A percentile compares a stretch with the other conserved stretches of the same genome.
These are phyloP conservation scores for Parasarocladium wereldwijsianum DNA, from an alignment of 2,329 filamentous ascomycete species.

Conservation along the genomic window DNA sequence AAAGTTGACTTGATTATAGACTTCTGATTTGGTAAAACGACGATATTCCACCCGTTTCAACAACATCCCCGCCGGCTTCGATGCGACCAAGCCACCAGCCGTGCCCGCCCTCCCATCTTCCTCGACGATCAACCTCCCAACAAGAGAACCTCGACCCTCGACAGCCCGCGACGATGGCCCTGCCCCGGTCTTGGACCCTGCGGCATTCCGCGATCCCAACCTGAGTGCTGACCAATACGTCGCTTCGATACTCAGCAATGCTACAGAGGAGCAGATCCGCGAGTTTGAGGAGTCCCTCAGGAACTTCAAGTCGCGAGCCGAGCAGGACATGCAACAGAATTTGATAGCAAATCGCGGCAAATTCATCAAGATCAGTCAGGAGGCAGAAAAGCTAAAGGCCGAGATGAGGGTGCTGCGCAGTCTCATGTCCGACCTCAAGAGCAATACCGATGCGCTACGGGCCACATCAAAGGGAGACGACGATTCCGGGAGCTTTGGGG, in stretches of 20 bases:
- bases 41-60: slow-evolving; percentile 91
- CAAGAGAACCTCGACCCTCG: slow-evolving; percentile 34
- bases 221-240: slow-evolving; percentile 70
- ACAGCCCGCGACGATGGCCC: slow-evolving; percentile 36
- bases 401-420: slow-evolving; percentile 88
- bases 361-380: slow-evolving; percentile 98
- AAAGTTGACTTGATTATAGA: slow-evolving; percentile 23
- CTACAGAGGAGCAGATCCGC: slow-evolving; percentile 73
- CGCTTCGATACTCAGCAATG: slow-evolving; percentile 61
- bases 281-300: slow-evolving; percentile 65
- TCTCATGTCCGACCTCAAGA: slow-evolving; percentile 84
- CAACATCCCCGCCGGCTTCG: slow-evolving; percentile 54
- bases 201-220: slow-evolving; percentile 64
- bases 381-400: slow-evolving; percentile 91
- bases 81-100: slow-evolving; percentile 55
- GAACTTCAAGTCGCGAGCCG: slow-evolving; percentile 63
- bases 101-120: slow-evolving; percentile 57
- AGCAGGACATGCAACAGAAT: slow-evolving; percentile 79
- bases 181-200: slow-evolving; percentile 57
- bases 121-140: slow-evolving; percentile 43
- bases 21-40: slow-evolving; percentile 77
- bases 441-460: slow-evolving; percentile 53
- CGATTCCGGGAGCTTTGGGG: slow-evolving; percentile 31
- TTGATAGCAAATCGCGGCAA: slow-evolving; percentile 95
- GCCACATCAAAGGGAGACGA: slow-evolving; percentile 39